Evolutionary conservation across 2,329 filamentous ascomycete species (phyloP), one percentile per base, ranked within the genome.

Genomic region (Penicillium sp.): DNA sequence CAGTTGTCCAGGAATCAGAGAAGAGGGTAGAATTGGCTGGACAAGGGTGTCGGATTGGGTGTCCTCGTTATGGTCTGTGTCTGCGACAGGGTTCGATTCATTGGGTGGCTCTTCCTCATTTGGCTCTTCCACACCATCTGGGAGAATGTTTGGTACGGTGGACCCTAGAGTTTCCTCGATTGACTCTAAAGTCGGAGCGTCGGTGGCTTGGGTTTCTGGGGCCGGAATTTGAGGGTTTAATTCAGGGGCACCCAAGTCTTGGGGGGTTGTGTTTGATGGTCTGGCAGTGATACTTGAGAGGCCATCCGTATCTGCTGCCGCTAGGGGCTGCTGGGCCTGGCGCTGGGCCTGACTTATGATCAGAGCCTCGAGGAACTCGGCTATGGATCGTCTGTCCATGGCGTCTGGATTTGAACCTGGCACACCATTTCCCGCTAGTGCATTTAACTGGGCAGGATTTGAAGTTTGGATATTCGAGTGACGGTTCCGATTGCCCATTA

Each of bases 281-380:
- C 42, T 58, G 3, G 57, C 43, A 4, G 57, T 60, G 42, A 59
- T 39, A 26, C 51, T 61, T 8, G 64, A 61, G 21, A 61, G 44
- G 3, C 37, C 56, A 46, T 66, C 63, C 21, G 49, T 61, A 24
- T 64, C 58, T 32, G 45, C 46, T 17, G 51, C 24, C 10, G 28
- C 48, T 43, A 8, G 52, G 44, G 33, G 53, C 35, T 51, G 61
- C 17, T 54, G 48, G 48, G 43, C 52, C 29, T 56, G 50, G 9
- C 49, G 45, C n/a, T 60, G 59, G 6, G 57, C 63, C 37, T 64
- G 61, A 26, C 60, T 66, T 21, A 64, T 54, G 22, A 70, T 57
- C 15, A 70, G 45, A 9, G 60, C 57, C 42, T 71, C 67, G n/a
- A 70, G 57, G 8, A 70, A 57, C 19, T 70, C 66, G 5, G 65